Percentiles rank a stretch among this genome's conserved stretches.
Conservation (phyloP, 495 filamentous ascomycete species). For the Hyphodiscus hymeniophilus region DNA sequence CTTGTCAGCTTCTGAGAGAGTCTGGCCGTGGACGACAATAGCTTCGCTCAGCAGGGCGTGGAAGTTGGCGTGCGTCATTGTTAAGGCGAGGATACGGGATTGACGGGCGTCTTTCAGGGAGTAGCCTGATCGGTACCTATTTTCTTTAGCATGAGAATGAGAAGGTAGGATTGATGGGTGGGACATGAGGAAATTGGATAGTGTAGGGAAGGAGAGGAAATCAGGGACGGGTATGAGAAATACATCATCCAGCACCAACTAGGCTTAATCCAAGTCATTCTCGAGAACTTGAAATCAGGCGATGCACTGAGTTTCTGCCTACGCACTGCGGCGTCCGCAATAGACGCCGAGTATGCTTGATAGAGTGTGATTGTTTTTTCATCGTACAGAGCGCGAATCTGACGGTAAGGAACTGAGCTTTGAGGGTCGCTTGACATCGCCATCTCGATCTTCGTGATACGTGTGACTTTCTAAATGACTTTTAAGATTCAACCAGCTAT, state of each 20-base stretch:
- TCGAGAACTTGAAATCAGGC: conserved; percentile 37
- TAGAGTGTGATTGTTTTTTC: conserved; percentile 49
- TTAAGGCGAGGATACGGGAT: conserved; percentile 45
- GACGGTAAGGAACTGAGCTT: conserved; percentile 33
- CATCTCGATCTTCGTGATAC: too few relatives aligned
- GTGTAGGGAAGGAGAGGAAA: not conserved
- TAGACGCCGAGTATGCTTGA: conserved; percentile 48
- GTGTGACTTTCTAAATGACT: too few relatives aligned
- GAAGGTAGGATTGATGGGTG: too few relatives aligned
- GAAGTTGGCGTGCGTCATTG: conserved; percentile 38
- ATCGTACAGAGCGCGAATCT: conserved; percentile 45
- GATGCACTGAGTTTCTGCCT: conserved; percentile 43
- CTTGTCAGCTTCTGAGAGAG: conserved; percentile 22
- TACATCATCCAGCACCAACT: conserved; percentile 61
- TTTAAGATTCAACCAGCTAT: too few relatives aligned
- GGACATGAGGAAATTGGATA: too few relatives aligned
- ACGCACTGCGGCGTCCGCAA: conserved; percentile 45
- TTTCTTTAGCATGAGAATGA: too few relatives aligned
- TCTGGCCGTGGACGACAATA: conserved; percentile 10
- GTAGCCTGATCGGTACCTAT: conserved; percentile 40
- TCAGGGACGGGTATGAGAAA: not conserved
- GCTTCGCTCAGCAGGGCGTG: conserved; percentile 28
- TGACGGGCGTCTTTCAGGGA: conserved; percentile 40
- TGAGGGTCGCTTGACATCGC: not conserved
- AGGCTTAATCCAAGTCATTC: conserved; percentile 66